phyloP scores from a whole-genome alignment of 2,329 filamentous ascomycete genomes.

The Aspergillus tubingensis region DNA sequence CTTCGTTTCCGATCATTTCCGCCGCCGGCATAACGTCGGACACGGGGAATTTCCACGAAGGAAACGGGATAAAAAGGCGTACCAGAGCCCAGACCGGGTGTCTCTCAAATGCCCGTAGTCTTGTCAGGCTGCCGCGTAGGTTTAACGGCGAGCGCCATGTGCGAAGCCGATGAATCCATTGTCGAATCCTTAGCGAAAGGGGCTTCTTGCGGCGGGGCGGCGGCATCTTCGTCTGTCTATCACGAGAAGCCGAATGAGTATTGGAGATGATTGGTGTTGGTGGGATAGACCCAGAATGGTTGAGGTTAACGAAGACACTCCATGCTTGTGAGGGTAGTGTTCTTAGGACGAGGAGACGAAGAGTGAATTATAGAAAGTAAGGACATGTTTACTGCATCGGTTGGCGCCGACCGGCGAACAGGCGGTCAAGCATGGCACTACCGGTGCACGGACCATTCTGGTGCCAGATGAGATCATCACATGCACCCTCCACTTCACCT shows the following conservation, averaged over 20 bases:
- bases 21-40: slow-evolving; percentile 22
- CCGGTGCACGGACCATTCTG: not conserved
- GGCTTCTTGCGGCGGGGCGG: not conserved
- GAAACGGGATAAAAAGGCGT: slow-evolving; percentile 26
- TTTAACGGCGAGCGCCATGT: slow-evolving; percentile 21
- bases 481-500: too few species aligned
- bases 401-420: not conserved
- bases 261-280: not conserved
- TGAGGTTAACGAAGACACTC: not conserved
- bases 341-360: not conserved
- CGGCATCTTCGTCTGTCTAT: not conserved
- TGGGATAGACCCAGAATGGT: not conserved
- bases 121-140: slow-evolving; percentile 23
- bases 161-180: slow-evolving; percentile 16
- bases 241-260: not conserved
- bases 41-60: slow-evolving; percentile 27
- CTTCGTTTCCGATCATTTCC: slow-evolving; percentile 18
- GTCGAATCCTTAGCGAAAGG: not conserved
- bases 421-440: not conserved
- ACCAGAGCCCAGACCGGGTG: slow-evolving; percentile 24
- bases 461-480: not conserved
- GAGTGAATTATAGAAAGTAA: not conserved
- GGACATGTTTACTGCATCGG: not conserved
- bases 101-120: slow-evolving; percentile 23
- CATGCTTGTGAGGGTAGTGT: not conserved